phyloP scores from a whole-genome alignment of 2,329 filamentous ascomycete genomes.

The Fusarium sp. region DNA sequence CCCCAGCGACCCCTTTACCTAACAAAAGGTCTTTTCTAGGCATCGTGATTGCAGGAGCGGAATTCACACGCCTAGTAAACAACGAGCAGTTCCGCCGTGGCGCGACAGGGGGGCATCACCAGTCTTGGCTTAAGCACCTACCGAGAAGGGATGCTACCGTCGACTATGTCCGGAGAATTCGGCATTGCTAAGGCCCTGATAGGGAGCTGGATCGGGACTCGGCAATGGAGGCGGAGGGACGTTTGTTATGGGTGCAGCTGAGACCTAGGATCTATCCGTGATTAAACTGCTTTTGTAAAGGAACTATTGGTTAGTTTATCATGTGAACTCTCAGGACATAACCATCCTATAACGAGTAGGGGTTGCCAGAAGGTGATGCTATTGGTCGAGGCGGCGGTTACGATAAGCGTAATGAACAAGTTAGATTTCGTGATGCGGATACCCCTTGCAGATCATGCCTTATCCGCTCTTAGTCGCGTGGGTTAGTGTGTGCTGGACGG shows the following conservation, averaged over 20 bases:
- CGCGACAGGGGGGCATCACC: not conserved
- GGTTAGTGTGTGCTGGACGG: not conserved
- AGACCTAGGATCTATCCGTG: not conserved
- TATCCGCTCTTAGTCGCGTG: not conserved
- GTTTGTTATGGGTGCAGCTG: not conserved
- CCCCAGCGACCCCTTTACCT: not conserved
- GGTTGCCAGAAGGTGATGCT: not conserved
- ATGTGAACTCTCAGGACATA: not conserved
- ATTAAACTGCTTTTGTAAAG: not conserved
- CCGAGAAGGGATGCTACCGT: slow-evolving; percentile 17
- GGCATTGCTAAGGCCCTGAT: slow-evolving; percentile 23
- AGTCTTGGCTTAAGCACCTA: slow-evolving; percentile 4
- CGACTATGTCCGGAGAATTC: slow-evolving; percentile 24
- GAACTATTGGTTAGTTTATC: not conserved
- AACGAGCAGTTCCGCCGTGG: not conserved
- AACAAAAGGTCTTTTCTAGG: not conserved
- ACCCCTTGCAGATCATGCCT: slow-evolving; percentile 26
- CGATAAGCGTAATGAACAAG: slow-evolving; percentile 22
- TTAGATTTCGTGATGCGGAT: slow-evolving; percentile 14
- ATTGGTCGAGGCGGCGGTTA: slow-evolving; percentile 8
- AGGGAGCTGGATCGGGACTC: slow-evolving; percentile 24
- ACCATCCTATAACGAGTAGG: not conserved
- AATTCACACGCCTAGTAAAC: not conserved
- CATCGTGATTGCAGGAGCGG: not conserved
- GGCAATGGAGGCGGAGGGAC: slow-evolving; percentile 2